phyloP scores from a whole-genome alignment of 2,329 filamentous ascomycete genomes.

The Neurospora sp. region DNA sequence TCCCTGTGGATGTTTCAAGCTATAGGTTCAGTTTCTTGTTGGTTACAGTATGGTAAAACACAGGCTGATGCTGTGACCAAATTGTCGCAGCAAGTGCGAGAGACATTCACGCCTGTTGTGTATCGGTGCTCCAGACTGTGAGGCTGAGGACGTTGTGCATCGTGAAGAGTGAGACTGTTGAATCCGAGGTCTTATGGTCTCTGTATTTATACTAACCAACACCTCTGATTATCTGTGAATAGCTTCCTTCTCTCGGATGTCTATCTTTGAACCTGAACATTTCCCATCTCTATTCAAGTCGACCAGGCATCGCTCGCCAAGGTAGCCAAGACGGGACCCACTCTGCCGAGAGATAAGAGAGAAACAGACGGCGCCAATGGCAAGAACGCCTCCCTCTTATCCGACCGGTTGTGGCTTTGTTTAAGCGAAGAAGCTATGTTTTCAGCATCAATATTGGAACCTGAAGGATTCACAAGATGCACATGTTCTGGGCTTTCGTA shows the following conservation, averaged over 20 bases:
- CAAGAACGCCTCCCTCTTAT: not conserved
- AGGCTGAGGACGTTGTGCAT: not conserved
- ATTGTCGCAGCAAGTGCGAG: not conserved
- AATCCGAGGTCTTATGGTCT: not conserved
- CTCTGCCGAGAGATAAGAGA: slow-evolving; percentile 15
- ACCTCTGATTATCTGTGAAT: not conserved
- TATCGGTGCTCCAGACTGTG: not conserved
- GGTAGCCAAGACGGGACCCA: slow-evolving; percentile 5
- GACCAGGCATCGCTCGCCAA: not conserved
- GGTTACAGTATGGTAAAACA: not conserved
- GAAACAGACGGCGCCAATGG: slow-evolving; percentile 3
- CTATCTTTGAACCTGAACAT: not conserved
- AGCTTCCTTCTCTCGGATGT: not conserved
- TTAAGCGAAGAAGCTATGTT: not conserved
- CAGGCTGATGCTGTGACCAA: not conserved
- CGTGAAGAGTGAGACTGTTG: not conserved
- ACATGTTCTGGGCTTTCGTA: not conserved
- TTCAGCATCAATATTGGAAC: not conserved
- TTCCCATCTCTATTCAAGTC: not conserved
- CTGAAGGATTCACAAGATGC: not conserved
- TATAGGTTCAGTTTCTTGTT: not conserved
- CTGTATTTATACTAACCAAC: not conserved
- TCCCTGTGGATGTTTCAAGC: not conserved
- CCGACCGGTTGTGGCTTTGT: not conserved
- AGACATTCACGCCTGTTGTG: not conserved